Conservation (phyloP, 2,329 filamentous ascomycete species). For the Ilyonectria destructans region DNA sequence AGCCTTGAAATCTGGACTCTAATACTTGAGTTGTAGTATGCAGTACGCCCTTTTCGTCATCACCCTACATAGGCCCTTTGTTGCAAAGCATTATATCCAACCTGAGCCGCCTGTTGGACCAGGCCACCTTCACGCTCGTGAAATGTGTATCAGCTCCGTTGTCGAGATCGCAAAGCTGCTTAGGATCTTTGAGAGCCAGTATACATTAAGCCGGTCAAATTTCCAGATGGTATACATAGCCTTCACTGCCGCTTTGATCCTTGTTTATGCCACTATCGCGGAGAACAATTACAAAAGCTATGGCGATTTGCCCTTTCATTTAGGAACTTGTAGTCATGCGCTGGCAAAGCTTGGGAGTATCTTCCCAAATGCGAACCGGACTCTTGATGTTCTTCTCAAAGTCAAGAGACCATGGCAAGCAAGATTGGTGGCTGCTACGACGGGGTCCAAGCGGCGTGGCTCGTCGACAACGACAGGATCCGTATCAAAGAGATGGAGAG, state of each 20-base stretch:
- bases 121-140: conserved; percentile 16
- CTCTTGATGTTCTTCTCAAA: conserved; percentile 19
- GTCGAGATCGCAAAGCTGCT: conserved; percentile 17
- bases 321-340: conserved; percentile 21
- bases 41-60: conserved; percentile 13
- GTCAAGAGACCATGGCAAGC: conserved; percentile 25
- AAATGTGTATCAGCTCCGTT: conserved; percentile 17
- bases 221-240: conserved; percentile 10
- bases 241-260: conserved; percentile 20
- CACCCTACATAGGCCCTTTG: conserved; percentile 18
- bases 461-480: background rate
- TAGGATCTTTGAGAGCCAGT: background rate
- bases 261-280: conserved; percentile 18
- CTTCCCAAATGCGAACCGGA: conserved; percentile 10
- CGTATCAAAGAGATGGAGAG: no score
- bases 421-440: conserved; percentile 3
- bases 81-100: conserved; percentile 14
- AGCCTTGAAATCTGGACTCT: background rate
- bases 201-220: conserved; percentile 10
- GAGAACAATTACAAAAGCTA: background rate
- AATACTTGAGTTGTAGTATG: conserved; percentile 11
- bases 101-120: conserved; percentile 9
- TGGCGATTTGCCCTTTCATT: background rate
- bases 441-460: conserved; percentile 1
- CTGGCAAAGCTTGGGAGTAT: conserved; percentile 17